These are phyloP conservation scores for Ceriops tagal DNA, from an alignment of 345 rosid species.

Conservation along the genomic window DNA sequence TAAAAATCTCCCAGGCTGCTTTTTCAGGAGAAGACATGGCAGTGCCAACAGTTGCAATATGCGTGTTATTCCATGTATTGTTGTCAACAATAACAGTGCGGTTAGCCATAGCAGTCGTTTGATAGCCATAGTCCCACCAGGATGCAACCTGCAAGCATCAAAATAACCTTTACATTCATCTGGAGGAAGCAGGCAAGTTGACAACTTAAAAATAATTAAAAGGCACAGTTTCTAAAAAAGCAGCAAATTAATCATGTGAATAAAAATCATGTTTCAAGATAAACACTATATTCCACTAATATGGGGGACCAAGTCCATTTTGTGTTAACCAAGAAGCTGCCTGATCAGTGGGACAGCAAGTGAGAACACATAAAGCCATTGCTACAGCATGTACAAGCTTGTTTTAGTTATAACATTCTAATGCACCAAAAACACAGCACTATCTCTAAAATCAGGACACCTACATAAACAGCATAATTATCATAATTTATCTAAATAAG, in stretches of 20 bases:
- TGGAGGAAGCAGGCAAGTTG: conserved; percentile 3
- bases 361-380: too few relatives aligned
- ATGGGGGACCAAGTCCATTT: neutral
- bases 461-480: too few relatives aligned
- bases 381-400: too few relatives aligned
- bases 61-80: conserved; percentile 99
- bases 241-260: neutral
- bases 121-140: conserved; percentile 99
- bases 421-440: too few relatives aligned
- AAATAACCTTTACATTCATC: neutral
- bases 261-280: neutral
- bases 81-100: conserved; percentile 98
- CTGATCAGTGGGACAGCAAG: neutral
- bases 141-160: conserved; percentile 76
- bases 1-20: conserved; percentile 97
- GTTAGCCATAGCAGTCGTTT: conserved; percentile 99
- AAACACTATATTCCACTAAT: neutral
- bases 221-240: neutral
- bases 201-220: neutral
- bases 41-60: conserved; percentile 98
- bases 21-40: conserved; percentile 99
- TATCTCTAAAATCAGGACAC: too few relatives aligned
- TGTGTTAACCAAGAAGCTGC: neutral
- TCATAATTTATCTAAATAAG: too few relatives aligned
- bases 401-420: too few relatives aligned